Evolutionary conservation across 441 rosid genomes (phyloP), one percentile per base, ranked within the genome.

Genomic region (Corymbia citriodora): DNA sequence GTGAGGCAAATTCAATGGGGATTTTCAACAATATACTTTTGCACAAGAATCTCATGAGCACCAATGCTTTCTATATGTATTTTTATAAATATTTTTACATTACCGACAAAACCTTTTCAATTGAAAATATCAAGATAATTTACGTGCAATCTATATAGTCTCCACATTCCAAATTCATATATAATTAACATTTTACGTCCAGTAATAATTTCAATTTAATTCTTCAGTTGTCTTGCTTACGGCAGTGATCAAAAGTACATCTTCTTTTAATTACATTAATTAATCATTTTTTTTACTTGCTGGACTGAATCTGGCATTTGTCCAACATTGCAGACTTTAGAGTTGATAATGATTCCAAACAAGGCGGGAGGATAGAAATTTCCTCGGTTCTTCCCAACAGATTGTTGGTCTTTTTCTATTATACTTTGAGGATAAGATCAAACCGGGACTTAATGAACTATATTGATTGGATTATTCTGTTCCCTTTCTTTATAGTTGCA

Each of bases 331-430:
- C 70, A 13, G 70, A 63, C 70, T 29, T 59, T 63, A n/a, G 70
- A 63, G 33, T 63, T 29, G 70, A 63, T 29, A 29, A 18, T 63
- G 7, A 63, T 63, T 63, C 33, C 70, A 59, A 59, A 59, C n/a
- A 10, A 59, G n/a, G n/a, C 0, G 63, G 63, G 33, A 29, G 8
- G 9, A 29, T 14, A 63, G 70, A 63, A 63, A 29, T 63, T 63
- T 63, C 33, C 1, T 29, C 18, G 70, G 33, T 14, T 63, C 70
- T 63, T 63, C 0, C 18, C 33, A 0, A 14, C 17, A 1, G 70
- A 63, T 29, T 63, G 70, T 6, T 4, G n/a, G 70, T 63, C 33
- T 29, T 63, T 63, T 63, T 13, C 33, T 14, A 29, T 63, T 29
- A 3, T 14, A 13, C 70, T n/a, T 29, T 0, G 29, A n/a, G 2